phyloP scores from a whole-genome alignment of 2,329 filamentous ascomycete species.

The Rugonectria rugulosa region DNA sequence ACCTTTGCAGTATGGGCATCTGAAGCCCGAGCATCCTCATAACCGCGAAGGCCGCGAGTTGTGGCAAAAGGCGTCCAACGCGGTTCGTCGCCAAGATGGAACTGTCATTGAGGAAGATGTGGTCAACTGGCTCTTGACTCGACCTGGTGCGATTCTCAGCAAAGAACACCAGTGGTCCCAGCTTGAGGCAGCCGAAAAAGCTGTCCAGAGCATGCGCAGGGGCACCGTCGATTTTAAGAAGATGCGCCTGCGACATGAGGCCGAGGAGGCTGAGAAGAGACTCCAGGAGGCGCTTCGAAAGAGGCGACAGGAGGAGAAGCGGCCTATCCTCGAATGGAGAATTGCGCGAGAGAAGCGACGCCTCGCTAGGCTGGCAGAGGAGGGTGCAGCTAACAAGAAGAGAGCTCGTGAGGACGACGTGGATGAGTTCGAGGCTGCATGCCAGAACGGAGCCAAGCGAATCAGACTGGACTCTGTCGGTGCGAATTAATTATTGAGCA shows the following conservation, averaged over 20 bases:
- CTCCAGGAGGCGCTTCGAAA: slow-evolving; percentile 29
- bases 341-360: not conserved
- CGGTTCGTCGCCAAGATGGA: slow-evolving; percentile 25
- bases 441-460: not conserved
- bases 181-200: slow-evolving; percentile 27
- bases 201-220: slow-evolving; percentile 29
- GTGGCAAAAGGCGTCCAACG: slow-evolving; percentile 30
- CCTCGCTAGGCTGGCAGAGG: slow-evolving; percentile 17
- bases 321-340: slow-evolving; percentile 1
- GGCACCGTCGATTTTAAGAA: slow-evolving; percentile 25
- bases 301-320: slow-evolving; percentile 13
- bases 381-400: slow-evolving; percentile 2
- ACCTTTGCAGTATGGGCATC: not conserved
- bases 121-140: slow-evolving; percentile 30
- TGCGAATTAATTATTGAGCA: too few species aligned
- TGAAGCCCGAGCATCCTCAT: not conserved
- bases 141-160: slow-evolving; percentile 26
- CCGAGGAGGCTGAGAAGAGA: slow-evolving; percentile 26
- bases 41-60: slow-evolving; percentile 14
- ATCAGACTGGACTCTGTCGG: too few species aligned
- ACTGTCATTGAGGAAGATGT: slow-evolving; percentile 28
- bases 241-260: too few species aligned
- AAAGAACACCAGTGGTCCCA: slow-evolving; percentile 24
- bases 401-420: not conserved
- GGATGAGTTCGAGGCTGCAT: not conserved